These are phyloP conservation scores for Haberlea rhodopensis DNA, from an alignment of 257 asterid species.

Conservation along the genomic window DNA sequence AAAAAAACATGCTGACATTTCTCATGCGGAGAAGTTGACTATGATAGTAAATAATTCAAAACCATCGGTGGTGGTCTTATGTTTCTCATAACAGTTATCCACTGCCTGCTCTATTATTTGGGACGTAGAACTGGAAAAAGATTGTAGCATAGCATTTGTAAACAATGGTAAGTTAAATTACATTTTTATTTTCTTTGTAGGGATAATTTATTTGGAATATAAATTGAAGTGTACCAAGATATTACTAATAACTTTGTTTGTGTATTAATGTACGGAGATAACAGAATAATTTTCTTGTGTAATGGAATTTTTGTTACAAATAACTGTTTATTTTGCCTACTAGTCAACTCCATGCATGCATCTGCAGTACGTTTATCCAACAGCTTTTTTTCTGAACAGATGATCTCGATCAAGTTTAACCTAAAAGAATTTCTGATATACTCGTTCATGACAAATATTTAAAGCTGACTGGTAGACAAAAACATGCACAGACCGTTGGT, in stretches of 20 bases:
- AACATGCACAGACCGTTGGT: neutral
- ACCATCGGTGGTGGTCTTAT: neutral
- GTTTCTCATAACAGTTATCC: too few relatives aligned
- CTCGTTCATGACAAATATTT: neutral
- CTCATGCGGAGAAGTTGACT: too few relatives aligned
- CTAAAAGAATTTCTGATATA: neutral
- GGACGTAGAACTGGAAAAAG: too few relatives aligned
- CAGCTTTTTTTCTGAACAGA: neutral
- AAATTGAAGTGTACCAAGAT: neutral
- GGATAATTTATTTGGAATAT: neutral
- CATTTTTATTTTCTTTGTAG: too few relatives aligned
- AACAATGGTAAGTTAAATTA: too few relatives aligned
- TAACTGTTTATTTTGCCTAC: neutral
- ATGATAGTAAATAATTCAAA: slow-evolving; percentile 15
- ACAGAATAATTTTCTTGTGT: neutral
- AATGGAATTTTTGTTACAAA: neutral
- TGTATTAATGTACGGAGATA: too few relatives aligned
- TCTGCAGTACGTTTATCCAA: neutral
- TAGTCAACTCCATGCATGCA: neutral
- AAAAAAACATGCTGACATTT: neutral
- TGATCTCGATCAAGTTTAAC: neutral
- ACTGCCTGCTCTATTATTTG: too few relatives aligned
- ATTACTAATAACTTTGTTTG: neutral
- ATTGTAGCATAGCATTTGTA: too few relatives aligned
- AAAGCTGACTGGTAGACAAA: neutral